Percentiles rank a stretch among this genome's conserved stretches.
phyloP scores from a whole-genome alignment of 2,329 filamentous ascomycete species.

The Ciborinia camelliae region DNA sequence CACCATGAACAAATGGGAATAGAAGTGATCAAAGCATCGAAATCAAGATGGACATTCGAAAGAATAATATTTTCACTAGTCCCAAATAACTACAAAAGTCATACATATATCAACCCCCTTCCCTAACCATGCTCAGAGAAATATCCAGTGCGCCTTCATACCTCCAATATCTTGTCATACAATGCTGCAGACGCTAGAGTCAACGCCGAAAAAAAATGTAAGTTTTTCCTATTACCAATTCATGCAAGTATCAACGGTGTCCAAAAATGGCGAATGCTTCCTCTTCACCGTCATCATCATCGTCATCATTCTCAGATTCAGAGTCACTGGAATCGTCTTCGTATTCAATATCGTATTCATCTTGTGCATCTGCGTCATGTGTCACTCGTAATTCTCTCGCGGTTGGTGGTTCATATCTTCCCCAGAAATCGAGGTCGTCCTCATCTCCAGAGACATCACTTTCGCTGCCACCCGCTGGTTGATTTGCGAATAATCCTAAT shows the following conservation, averaged over 20 bases:
- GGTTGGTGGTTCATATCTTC: slow-evolving; percentile 44
- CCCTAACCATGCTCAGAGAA: not conserved
- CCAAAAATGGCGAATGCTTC: slow-evolving; percentile 51
- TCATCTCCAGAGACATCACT: slow-evolving; percentile 50
- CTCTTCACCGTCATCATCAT: slow-evolving; percentile 44
- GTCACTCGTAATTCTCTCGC: slow-evolving; percentile 32
- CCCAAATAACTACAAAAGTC: slow-evolving; percentile 12
- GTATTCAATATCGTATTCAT: slow-evolving; percentile 41
- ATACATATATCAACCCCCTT: slow-evolving; percentile 8
- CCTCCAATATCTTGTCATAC: not conserved
- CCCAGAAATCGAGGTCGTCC: slow-evolving; percentile 48
- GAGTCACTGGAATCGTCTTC: slow-evolving; percentile 25
- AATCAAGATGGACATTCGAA: not conserved
- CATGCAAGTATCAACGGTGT: slow-evolving; percentile 42
- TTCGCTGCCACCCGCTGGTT: slow-evolving; percentile 41
- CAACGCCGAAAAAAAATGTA: slow-evolving; percentile 17
- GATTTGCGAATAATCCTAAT: slow-evolving; percentile 32
- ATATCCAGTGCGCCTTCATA: slow-evolving; percentile 15
- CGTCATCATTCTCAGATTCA: slow-evolving; percentile 33
- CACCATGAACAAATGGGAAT: not conserved
- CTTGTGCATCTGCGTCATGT: slow-evolving; percentile 34
- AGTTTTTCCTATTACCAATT: not conserved
- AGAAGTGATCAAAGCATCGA: not conserved
- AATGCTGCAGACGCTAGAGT: slow-evolving; percentile 7
- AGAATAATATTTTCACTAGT: slow-evolving; percentile 1